Conservation (phyloP, 768 basidiomycete genomes). For the Clavulina sp. region DNA sequence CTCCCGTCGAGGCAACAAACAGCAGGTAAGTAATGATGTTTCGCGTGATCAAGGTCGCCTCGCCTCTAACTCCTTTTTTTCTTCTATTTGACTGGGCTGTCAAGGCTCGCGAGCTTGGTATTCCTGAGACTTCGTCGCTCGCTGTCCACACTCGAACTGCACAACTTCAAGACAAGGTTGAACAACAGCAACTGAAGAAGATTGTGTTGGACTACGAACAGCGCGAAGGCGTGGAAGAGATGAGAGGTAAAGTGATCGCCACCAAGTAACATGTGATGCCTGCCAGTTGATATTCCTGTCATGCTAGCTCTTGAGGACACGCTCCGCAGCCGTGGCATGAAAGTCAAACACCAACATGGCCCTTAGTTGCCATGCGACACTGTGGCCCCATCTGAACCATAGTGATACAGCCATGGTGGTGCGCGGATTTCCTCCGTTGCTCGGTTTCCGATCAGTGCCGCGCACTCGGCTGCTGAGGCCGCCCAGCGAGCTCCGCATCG, state of each 20-base stretch:
- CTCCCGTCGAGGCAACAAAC: slow-evolving; percentile 85
- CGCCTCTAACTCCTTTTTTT: not conserved
- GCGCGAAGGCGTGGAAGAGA: slow-evolving; percentile 40
- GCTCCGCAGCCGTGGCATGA: slow-evolving; percentile 7
- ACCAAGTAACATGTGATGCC: not conserved
- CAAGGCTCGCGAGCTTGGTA: slow-evolving; percentile 71
- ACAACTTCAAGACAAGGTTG: slow-evolving; percentile 85
- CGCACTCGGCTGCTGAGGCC: too few relatives aligned
- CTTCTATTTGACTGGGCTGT: not conserved
- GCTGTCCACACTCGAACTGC: slow-evolving; percentile 83
- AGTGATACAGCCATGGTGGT: too few relatives aligned
- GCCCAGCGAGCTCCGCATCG: too few relatives aligned
- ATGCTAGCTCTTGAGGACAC: slow-evolving; percentile 4
- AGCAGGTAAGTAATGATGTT: slow-evolving; percentile 42
- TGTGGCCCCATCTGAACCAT: too few relatives aligned
- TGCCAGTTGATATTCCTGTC: not conserved
- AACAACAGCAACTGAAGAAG: slow-evolving; percentile 94
- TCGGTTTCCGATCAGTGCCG: too few relatives aligned
- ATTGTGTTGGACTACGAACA: slow-evolving; percentile 85
- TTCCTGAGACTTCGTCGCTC: slow-evolving; percentile 73
- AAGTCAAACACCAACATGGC: slow-evolving; percentile 5
- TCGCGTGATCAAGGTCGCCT: too few relatives aligned
- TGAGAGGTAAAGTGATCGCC: slow-evolving; percentile 9
- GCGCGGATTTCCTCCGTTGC: too few relatives aligned
- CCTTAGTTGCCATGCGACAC: too few relatives aligned